phyloP scores from a whole-genome alignment of 768 basidiomycete species.

The Fomitopsis serialis region DNA sequence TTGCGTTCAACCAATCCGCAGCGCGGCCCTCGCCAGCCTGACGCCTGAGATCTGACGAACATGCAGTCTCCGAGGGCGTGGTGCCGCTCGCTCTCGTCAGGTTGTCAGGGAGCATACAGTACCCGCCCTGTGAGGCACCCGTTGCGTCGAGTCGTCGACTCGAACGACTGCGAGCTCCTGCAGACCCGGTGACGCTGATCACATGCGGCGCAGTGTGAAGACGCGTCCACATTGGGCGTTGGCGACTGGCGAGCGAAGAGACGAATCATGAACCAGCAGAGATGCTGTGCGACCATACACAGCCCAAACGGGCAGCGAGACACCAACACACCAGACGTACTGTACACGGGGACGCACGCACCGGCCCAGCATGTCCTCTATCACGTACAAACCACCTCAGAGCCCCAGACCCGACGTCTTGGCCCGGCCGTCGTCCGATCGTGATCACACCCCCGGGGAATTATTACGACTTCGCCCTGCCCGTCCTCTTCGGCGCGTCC shows the following conservation, averaged over 20 bases:
- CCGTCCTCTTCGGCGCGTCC: constrained; percentile 54
- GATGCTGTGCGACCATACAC: neutral
- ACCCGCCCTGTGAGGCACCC: neutral
- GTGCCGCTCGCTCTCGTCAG: neutral
- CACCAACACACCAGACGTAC: neutral
- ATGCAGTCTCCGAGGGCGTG: neutral
- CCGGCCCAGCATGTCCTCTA: neutral
- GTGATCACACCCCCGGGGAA: no score
- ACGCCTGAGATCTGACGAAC: no score
- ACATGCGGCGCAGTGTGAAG: neutral
- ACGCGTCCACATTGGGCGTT: neutral
- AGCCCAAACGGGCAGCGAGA: neutral
- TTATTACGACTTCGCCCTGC: constrained; percentile 16
- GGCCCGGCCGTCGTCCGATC: no score
- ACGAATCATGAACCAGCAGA: neutral
- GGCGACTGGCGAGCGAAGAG: neutral
- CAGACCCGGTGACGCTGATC: neutral
- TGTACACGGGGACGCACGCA: neutral
- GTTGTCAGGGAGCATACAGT: neutral
- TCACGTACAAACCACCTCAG: neutral
- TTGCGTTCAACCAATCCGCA: neutral
- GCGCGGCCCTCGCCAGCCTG: no score
- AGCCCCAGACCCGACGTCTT: neutral
- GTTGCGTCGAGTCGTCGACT: neutral
- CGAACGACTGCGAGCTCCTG: neutral